Base-by-base conservation (phyloP, 345 rosid species). In the Euclidium syriacum region DNA sequence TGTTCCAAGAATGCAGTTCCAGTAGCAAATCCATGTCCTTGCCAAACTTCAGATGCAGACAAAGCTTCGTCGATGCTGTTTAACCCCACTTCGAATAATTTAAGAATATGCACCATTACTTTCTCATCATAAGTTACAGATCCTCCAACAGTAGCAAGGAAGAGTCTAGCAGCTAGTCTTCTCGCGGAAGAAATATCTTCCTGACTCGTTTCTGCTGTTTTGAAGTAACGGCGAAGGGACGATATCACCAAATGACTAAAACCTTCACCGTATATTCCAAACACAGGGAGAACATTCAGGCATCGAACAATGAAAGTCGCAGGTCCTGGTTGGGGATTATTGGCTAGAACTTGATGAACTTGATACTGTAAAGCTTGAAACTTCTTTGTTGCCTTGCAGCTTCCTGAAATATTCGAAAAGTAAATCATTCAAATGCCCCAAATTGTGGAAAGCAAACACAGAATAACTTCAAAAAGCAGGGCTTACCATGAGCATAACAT, bases 211-310 rank as follows among this genome's bases (percentile, higher is more conserved):
- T 72, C 64, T 19, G 26, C 66, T 9, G 53, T 62, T 50, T 83
- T 94, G 25, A 79, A 74, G 71, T 67, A 81, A 16, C 88, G 96
- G 3, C 80, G 83, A 60, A 94, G 80, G 54, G 90, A 78, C 12
- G 99, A 94, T 61, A 85, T 34, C 3, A 94, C 70, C 85, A 94
- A 75, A 75, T 94, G 99, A 76, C 96, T 83, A 73, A 94, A 90
- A 4, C 99, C 99, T 62, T 94, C 97, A 16, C 73, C 65, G 48
- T 90, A 53, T 0, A 63, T 15, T 15, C 84, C 97, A 74, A 90
- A 87, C 26, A 85, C 39, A 27, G 96, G 99, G 36, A 94, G 85
- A n/a, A 77, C 58, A 64, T 68, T 74, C 25, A 94, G 84, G 68
- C 99, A 90, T 20, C 67, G 75, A 60, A 76, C 55, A 53, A 84